These are phyloP conservation scores for Botrytis hyacinthi DNA, from an alignment of 2,329 filamentous ascomycete species.

Conservation along the genomic window DNA sequence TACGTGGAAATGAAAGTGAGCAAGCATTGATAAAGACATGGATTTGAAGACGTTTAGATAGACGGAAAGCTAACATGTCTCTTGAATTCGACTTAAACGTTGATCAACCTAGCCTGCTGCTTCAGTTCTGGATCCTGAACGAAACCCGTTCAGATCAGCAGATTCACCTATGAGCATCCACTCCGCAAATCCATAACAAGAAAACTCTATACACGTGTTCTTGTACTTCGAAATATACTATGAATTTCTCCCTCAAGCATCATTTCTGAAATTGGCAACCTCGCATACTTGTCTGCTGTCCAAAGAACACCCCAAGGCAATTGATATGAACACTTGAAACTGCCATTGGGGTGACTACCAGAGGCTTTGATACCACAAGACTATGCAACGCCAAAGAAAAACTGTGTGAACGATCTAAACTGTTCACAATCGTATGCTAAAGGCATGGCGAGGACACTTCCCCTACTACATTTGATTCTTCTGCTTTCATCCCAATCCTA, in stretches of 20 bases:
- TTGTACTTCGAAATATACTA: not conserved
- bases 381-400: not conserved
- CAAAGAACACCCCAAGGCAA: not conserved
- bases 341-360: not conserved
- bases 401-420: not conserved
- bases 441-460: not conserved
- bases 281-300: not conserved
- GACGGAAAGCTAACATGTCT: not conserved
- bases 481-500: not conserved
- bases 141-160: not conserved
- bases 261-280: not conserved
- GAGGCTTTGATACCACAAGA: not conserved
- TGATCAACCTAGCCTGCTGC: not conserved
- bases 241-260: not conserved
- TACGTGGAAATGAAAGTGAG: not conserved
- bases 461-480: not conserved
- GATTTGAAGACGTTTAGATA: not conserved
- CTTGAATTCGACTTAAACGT: not conserved
- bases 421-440: not conserved
- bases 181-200: not conserved
- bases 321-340: not conserved
- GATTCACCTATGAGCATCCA: not conserved
- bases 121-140: not conserved
- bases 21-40: not conserved
- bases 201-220: not conserved